phyloP scores from a whole-genome alignment of 2,329 filamentous ascomycete genomes.

The Orbilia oligospora region DNA sequence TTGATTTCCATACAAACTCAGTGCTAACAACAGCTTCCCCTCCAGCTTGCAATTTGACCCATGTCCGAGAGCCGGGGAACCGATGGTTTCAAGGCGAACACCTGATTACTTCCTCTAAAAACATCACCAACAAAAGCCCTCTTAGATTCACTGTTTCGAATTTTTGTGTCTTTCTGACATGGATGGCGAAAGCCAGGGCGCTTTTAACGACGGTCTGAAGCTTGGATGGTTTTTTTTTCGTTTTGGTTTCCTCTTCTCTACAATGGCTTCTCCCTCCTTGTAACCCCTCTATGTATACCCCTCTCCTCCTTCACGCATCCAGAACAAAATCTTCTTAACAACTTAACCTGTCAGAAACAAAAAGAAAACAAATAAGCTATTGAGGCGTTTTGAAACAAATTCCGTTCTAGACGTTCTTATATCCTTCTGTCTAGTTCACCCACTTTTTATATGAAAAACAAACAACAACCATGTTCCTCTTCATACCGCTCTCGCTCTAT shows the following conservation, averaged over 20 bases:
- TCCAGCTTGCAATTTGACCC: constrained; percentile 97
- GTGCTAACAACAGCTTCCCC: background rate
- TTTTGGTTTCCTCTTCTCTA: background rate
- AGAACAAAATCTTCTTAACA: constrained; percentile 13
- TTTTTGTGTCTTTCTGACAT: background rate
- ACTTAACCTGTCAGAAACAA: constrained; percentile 14
- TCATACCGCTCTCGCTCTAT: constrained; percentile 8
- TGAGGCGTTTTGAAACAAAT: constrained; percentile 3
- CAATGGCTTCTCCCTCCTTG: background rate
- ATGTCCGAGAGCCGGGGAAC: constrained; percentile 95
- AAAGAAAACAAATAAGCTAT: background rate
- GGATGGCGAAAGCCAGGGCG: constrained; percentile 6
- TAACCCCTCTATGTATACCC: constrained; percentile 4
- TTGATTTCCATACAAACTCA: background rate
- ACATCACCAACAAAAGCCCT: constrained; percentile 60
- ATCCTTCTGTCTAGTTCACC: background rate
- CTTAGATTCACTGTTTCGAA: constrained; percentile 13
- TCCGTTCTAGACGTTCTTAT: constrained; percentile 1
- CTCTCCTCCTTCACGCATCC: background rate
- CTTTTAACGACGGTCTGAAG: constrained; percentile 44
- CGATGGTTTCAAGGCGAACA: constrained; percentile 97
- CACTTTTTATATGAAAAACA: background rate
- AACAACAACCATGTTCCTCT: background rate
- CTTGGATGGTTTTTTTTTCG: constrained; percentile 25
- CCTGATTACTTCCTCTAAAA: constrained; percentile 97